Conservation (phyloP, 1,284 basidiomycete genomes). For the Amylostereum areolatum region DNA sequence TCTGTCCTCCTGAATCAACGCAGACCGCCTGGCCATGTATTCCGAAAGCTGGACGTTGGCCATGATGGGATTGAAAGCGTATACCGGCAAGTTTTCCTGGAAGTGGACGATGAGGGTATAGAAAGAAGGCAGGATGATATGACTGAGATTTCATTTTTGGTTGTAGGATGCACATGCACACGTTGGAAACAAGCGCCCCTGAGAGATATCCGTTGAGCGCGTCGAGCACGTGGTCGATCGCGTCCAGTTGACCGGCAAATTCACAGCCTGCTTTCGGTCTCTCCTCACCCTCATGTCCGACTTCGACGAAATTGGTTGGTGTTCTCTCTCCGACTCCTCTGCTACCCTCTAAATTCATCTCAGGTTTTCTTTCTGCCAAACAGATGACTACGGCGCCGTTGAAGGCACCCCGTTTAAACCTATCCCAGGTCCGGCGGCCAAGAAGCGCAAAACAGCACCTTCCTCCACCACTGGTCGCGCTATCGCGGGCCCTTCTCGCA, state of each 20-base stretch:
- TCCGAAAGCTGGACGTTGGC: slow-evolving; percentile 19
- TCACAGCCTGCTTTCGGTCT: not conserved
- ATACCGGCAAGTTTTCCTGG: not conserved
- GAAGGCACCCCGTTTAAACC: slow-evolving; percentile 18
- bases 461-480: slow-evolving; percentile 11
- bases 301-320: slow-evolving; percentile 19
- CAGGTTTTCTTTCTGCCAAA: not conserved
- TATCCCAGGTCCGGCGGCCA: slow-evolving; percentile 1
- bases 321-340: not conserved
- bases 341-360: not conserved
- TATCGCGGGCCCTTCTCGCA: slow-evolving; percentile 19
- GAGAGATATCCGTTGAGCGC: not conserved
- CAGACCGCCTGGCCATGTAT: slow-evolving; percentile 37
- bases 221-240: not conserved
- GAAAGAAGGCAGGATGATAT: not conserved
- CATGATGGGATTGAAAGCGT: not conserved
- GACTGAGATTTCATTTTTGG: not conserved
- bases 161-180: not conserved
- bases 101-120: not conserved
- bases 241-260: not conserved
- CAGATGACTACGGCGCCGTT: slow-evolving; percentile 15
- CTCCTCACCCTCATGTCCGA: not conserved
- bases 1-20: slow-evolving; percentile 47
- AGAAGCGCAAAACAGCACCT: slow-evolving; percentile 14
- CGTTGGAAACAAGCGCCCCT: not conserved